These are phyloP conservation scores for Backusella morwellensis DNA, from an alignment of 192 early-diverging fungal species.

Conservation along the genomic window DNA sequence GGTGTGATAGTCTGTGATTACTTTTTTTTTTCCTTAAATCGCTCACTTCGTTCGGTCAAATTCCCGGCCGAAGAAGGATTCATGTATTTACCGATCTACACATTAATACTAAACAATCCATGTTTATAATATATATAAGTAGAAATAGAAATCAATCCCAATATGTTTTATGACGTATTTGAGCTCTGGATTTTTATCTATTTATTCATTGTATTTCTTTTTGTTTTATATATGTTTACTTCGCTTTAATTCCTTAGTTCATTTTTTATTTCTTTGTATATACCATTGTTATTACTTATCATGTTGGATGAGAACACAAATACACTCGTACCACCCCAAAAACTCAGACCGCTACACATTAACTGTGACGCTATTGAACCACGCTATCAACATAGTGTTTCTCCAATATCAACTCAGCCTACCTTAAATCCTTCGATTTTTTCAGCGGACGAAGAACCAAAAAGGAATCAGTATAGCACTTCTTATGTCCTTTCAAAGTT, in stretches of 20 bases:
- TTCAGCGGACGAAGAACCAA: background rate
- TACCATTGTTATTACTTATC: background rate
- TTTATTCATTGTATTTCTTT: background rate
- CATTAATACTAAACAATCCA: background rate
- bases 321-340: background rate
- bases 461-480: background rate
- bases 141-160: background rate
- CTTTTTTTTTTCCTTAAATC: background rate
- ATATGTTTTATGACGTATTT: background rate
- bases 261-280: conserved; percentile 1
- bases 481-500: background rate
- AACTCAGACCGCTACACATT: conserved; percentile 1
- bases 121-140: background rate
- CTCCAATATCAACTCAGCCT: conserved; percentile 9
- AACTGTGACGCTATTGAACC: conserved; percentile 1
- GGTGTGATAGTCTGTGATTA: background rate
- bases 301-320: background rate
- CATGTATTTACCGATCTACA: background rate
- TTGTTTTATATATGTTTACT: background rate
- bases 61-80: background rate
- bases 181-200: background rate
- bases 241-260: background rate
- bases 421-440: background rate
- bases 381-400: background rate
- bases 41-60: background rate